Percentiles rank a stretch among this genome's conserved stretches.
Conservation (phyloP, 768 basidiomycete genomes). For the Scleroderma bovista region DNA sequence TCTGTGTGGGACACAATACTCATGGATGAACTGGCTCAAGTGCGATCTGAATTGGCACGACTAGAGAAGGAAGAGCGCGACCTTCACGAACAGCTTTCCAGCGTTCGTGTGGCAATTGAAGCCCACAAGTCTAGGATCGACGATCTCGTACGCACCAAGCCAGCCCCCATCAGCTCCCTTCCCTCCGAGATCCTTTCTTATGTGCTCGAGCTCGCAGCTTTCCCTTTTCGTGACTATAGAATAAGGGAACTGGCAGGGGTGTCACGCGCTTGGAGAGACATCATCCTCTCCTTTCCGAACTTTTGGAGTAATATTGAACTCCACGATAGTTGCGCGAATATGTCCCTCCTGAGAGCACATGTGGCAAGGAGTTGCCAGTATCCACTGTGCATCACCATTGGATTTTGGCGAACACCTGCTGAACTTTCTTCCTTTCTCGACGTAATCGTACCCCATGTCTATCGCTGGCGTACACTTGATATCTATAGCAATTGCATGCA, state of each 20-base stretch:
- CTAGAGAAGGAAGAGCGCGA: no score
- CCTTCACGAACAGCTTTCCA: no score
- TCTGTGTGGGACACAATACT: no score
- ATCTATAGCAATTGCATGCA: not conserved
- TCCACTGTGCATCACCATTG: not conserved
- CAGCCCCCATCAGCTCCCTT: not conserved
- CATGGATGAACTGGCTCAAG: no score
- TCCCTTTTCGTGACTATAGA: not conserved
- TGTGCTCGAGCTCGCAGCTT: not conserved
- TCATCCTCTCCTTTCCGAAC: not conserved
- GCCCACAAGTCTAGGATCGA: no score
- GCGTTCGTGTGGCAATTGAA: no score
- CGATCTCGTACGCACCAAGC: no score
- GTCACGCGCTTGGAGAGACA: not conserved
- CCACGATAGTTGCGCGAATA: not conserved
- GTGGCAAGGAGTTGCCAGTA: not conserved
- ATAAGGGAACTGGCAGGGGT: not conserved
- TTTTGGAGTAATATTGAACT: not conserved
- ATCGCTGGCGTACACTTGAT: not conserved
- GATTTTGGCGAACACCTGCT: not conserved
- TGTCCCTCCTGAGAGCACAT: not conserved
- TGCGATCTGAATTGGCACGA: no score
- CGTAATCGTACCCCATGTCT: not conserved
- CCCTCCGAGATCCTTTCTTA: not conserved
- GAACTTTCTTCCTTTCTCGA: not conserved